Conservation (phyloP, 352 stramenopile species). For the Pythium scleroteichum region DNA sequence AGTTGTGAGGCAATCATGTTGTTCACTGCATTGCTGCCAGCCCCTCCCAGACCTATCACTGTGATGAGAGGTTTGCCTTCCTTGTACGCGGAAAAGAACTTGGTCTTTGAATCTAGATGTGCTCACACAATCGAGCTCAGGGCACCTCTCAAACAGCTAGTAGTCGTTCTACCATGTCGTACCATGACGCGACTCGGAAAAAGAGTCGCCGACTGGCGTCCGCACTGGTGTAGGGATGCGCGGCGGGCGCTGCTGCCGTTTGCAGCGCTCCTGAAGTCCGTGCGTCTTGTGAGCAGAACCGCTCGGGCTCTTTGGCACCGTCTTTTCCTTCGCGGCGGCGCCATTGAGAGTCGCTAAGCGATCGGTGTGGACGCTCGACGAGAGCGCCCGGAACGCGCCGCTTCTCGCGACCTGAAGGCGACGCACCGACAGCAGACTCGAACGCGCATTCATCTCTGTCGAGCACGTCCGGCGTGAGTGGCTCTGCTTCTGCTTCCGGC, state of each 20-base stretch:
- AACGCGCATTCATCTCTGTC: slow-evolving; percentile 22
- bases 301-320: slow-evolving; percentile 2
- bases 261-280: slow-evolving; percentile 31
- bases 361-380: slow-evolving; percentile 26
- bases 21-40: slow-evolving; percentile 87
- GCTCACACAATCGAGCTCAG: too few species aligned
- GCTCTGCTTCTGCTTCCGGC: slow-evolving; percentile 1
- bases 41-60: slow-evolving; percentile 81
- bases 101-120: slow-evolving; percentile 37
- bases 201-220: slow-evolving; percentile 11
- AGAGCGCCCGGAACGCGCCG: slow-evolving; percentile 18
- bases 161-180: slow-evolving; percentile 3
- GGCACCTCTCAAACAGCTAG: background rate
- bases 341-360: slow-evolving; percentile 24
- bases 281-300: slow-evolving; percentile 14
- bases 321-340: slow-evolving; percentile 4
- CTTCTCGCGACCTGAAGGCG: slow-evolving; percentile 11
- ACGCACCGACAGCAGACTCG: slow-evolving; percentile 12
- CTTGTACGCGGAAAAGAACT: slow-evolving; percentile 61
- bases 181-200: slow-evolving; percentile 16
- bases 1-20: slow-evolving; percentile 90
- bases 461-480: background rate
- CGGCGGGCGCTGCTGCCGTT: slow-evolving; percentile 31
- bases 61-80: slow-evolving; percentile 86
- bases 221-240: slow-evolving; percentile 17